Evolutionary conservation across 306 rosid species (phyloP).

Genomic region (Ormosia semicastrata): DNA sequence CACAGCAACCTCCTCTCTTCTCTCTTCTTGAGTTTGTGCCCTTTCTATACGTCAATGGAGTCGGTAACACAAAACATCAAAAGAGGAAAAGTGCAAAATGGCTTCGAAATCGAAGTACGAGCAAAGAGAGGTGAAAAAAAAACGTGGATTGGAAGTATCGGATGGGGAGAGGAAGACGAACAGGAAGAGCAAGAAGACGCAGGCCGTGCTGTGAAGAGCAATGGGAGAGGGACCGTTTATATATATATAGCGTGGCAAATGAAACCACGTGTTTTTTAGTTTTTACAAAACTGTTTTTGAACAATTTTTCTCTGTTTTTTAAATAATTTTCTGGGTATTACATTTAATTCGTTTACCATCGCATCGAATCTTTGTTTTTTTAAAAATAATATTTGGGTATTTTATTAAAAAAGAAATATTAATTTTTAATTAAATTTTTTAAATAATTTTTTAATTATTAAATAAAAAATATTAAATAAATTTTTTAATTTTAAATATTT

Average conservation of each 20-base stretch:
- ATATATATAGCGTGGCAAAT: background rate
- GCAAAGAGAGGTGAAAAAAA: background rate
- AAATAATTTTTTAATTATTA: too few species aligned
- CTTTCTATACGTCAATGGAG: background rate
- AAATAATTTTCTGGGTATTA: too few species aligned
- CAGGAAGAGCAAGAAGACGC: background rate
- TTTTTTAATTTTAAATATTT: too few species aligned
- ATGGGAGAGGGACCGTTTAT: background rate
- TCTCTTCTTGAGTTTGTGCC: too few species aligned
- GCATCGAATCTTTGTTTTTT: too few species aligned
- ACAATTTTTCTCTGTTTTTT: too few species aligned
- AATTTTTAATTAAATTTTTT: too few species aligned
- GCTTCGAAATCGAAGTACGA: background rate
- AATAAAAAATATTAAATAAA: too few species aligned
- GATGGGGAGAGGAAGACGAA: background rate
- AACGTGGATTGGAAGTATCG: background rate
- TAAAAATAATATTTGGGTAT: too few species aligned
- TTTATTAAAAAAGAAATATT: too few species aligned
- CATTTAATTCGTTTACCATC: too few species aligned
- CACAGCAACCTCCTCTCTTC: background rate
- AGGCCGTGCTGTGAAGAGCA: background rate
- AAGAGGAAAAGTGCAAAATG: background rate
- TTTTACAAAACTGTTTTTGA: too few species aligned
- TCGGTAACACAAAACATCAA: background rate
- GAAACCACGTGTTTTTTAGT: background rate